Base-by-base conservation (phyloP, 345 rosid genomes). In the Cardamine resedifolia region DNA sequence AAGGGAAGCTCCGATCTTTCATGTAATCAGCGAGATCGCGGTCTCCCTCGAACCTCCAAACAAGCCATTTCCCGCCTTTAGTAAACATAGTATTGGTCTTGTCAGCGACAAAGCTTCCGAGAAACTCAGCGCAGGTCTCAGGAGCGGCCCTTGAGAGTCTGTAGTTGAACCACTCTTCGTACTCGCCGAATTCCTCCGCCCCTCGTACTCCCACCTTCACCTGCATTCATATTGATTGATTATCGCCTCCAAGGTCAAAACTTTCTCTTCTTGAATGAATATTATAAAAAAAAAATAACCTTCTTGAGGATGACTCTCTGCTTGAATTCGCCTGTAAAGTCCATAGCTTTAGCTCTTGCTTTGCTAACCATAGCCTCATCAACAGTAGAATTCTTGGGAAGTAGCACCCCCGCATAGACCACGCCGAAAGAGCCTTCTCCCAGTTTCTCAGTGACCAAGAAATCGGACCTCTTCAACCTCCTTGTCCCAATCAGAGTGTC, bases 41-140 rank as follows among this genome's bases (percentile, higher is more conserved):
- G 85, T 94, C 89, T 64, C 97, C 99, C 98, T 95, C 99, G 76
- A 89, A 95, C 83, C 85, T 95, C 99, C 99, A 95, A 44, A 95
- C 97, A 28, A 95, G 99, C 97, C 99, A 95, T 75, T 89, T 95
- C 27, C 86, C 99, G 63, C 96, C 97, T 79, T 85, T 88, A 0
- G 85, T 83, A 71, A 81, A 93, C 55, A 74, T 82, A 4, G 87
- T 75, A 64, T 75, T 86, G 48, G 92, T 89, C 78, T 70, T 69
- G 74, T 94, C 96, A 75, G 95, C 88, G 64, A 89, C 83, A 74
- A 94, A 88, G 83, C 88, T 94, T 62, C 98, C 97, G 34, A 94
- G 86, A 75, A 94, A 94, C 68, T 89, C 83, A 6, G 96, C 97
- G 73, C 98, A 93, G 24, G 98, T 89, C 76, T 91, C 98, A 44